phyloP scores from a whole-genome alignment of 768 basidiomycete species.

The Trametes gibbosa region DNA sequence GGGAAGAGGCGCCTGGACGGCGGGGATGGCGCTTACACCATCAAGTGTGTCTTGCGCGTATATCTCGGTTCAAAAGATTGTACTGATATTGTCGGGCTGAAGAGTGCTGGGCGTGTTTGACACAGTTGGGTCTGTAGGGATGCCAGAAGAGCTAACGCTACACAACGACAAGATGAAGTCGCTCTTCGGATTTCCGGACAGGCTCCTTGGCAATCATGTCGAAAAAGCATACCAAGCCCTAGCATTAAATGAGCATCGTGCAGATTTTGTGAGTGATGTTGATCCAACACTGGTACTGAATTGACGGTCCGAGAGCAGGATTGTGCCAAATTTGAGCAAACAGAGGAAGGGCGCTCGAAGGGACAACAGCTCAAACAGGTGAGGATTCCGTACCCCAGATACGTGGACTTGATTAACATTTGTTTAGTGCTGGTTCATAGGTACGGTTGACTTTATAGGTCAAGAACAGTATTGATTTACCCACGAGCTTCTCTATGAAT shows the following conservation, averaged over 20 bases:
- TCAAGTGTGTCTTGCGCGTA: constrained; percentile 46
- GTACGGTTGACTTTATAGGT: constrained; percentile 33
- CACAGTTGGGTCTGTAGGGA: constrained; percentile 70
- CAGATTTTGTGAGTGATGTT: constrained; percentile 56
- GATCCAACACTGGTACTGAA: neutral
- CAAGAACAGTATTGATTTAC: neutral
- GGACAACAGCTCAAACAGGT: constrained; percentile 65
- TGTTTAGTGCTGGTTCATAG: constrained; percentile 67
- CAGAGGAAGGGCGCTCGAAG: constrained; percentile 47
- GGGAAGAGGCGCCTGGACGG: constrained; percentile 53
- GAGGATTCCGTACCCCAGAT: neutral
- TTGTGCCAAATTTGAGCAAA: constrained; percentile 63
- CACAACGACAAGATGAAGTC: constrained; percentile 42
- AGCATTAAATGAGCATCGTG: constrained; percentile 63
- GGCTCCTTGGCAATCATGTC: constrained; percentile 57
- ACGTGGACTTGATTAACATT: too few species aligned
- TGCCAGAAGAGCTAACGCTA: constrained; percentile 62
- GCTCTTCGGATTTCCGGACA: constrained; percentile 67
- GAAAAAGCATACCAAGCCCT: constrained; percentile 67
- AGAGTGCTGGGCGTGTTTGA: constrained; percentile 76
- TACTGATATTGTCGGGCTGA: neutral
- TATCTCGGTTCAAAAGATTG: neutral
- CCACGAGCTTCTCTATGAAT: too few species aligned
- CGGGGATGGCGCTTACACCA: constrained; percentile 47
- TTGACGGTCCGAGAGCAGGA: constrained; percentile 36